Conservation (phyloP, 1,139 yeast species). For the Lodderomyces margitis region DNA sequence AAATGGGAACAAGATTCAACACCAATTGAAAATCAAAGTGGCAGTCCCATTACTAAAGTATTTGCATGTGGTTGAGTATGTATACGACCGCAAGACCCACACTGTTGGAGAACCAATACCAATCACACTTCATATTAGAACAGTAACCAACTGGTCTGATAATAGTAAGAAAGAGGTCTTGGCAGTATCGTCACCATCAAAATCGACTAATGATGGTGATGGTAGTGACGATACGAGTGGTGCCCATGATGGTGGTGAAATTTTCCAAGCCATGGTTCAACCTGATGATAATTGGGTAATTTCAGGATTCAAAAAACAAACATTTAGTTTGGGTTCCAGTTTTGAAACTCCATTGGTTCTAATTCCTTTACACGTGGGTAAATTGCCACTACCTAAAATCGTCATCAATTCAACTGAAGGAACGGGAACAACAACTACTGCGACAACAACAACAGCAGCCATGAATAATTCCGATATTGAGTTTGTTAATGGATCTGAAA, state of each 20-base stretch:
- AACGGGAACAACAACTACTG: neutral
- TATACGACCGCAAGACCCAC: conserved; percentile 41
- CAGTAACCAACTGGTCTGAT: conserved; percentile 45
- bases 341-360: conserved; percentile 43
- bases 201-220: conserved; percentile 6
- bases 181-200: conserved; percentile 28
- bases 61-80: conserved; percentile 49
- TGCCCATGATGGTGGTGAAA: neutral
- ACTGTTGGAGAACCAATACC: conserved; percentile 64
- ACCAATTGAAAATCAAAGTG: conserved; percentile 44
- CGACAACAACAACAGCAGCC: conserved; percentile 17
- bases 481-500: conserved; percentile 64
- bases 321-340: conserved; percentile 9
- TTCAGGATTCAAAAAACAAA: conserved; percentile 53
- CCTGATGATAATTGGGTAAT: conserved; percentile 63
- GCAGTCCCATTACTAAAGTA: conserved; percentile 51
- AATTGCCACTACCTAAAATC: conserved; percentile 63
- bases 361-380: conserved; percentile 77
- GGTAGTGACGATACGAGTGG: neutral
- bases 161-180: conserved; percentile 17
- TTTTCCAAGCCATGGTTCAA: conserved; percentile 29
- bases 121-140: conserved; percentile 41
- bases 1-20: conserved; percentile 8
- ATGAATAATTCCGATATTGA: conserved; percentile 54
- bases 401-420: conserved; percentile 31